Conservation (phyloP, 2,329 filamentous ascomycete species). For the Neurospora sp. region DNA sequence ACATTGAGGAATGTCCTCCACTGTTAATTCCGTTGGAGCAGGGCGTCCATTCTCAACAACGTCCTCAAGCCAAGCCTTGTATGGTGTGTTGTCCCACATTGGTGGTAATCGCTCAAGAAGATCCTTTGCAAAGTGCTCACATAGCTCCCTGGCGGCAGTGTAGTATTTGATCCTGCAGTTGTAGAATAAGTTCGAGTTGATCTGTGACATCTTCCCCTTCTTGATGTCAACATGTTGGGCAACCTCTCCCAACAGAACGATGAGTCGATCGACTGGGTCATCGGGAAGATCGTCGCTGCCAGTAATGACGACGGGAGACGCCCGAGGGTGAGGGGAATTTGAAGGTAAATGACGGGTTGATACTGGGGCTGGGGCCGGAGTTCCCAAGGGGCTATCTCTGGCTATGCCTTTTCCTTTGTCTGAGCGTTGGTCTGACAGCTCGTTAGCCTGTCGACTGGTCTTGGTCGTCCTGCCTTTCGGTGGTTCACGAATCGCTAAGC, state of each 20-base stretch:
- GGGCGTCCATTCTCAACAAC: slow-evolving; percentile 21
- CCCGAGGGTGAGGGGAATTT: background rate
- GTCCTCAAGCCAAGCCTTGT: slow-evolving; percentile 26
- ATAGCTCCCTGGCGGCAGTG: slow-evolving; percentile 26
- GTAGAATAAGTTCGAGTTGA: slow-evolving; percentile 26
- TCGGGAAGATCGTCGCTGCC: slow-evolving; percentile 1
- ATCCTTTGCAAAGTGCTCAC: slow-evolving; percentile 34
- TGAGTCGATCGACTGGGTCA: slow-evolving; percentile 15
- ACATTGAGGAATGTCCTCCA: slow-evolving; percentile 15
- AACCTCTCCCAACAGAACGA: slow-evolving; percentile 20
- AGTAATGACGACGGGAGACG: background rate
- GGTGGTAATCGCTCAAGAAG: slow-evolving; percentile 28
- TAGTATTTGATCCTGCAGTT: slow-evolving; percentile 33
- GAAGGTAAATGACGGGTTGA: background rate
- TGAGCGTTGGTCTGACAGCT: slow-evolving; percentile 13
- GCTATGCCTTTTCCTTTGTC: slow-evolving; percentile 5
- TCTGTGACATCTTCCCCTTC: slow-evolving; percentile 19
- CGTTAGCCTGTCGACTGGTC: slow-evolving; percentile 15
- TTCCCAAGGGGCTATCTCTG: background rate
- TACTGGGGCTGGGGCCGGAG: background rate
- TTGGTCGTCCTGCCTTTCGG: slow-evolving; percentile 15
- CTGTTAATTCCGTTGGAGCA: slow-evolving; percentile 16
- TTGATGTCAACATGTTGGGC: slow-evolving; percentile 19
- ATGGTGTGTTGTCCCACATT: slow-evolving; percentile 23
- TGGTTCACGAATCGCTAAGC: slow-evolving; percentile 9